Evolutionary conservation across 371 early-diverging fungal species (phyloP).

Genomic region (Zychaea mexicana): DNA sequence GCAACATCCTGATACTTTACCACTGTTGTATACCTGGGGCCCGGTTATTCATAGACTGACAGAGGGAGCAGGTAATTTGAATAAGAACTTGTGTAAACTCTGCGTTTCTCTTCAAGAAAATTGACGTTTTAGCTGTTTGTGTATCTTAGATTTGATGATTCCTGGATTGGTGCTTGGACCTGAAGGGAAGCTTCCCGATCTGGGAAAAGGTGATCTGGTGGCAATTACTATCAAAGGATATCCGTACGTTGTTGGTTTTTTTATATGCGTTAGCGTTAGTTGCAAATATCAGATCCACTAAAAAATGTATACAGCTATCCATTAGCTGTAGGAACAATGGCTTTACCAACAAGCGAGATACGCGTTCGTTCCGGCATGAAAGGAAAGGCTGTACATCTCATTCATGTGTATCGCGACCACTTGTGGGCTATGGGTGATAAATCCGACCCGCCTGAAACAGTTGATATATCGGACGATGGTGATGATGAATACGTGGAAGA

Average conservation of each 20-base stretch:
- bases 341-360: conserved; percentile 47
- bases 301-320: conserved; percentile 32
- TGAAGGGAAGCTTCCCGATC: conserved; percentile 44
- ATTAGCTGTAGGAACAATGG: conserved; percentile 63
- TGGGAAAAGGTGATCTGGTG: conserved; percentile 53
- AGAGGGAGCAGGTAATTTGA: conserved; percentile 67
- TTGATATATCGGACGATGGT: conserved; percentile 27
- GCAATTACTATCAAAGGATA: conserved; percentile 58
- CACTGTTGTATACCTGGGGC: conserved; percentile 62
- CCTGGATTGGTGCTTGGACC: conserved; percentile 58
- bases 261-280: background rate
- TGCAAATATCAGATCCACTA: too few relatives aligned
- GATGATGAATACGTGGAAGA: conserved; percentile 30
- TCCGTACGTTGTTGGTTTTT: conserved; percentile 23
- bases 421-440: conserved; percentile 74
- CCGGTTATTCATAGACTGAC: conserved; percentile 64
- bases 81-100: too few relatives aligned
- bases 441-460: conserved; percentile 50
- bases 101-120: too few relatives aligned
- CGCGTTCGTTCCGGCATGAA: conserved; percentile 58
- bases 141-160: conserved; percentile 58
- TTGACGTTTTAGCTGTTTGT: too few relatives aligned
- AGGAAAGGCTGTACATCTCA: conserved; percentile 72
- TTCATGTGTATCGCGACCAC: conserved; percentile 68
- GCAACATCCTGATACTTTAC: conserved; percentile 61